Evolutionary conservation across 202 grass and related monocot genomes (phyloP), one percentile per base, ranked within the genome.

Genomic region (Cymbopogon flexuosus): DNA sequence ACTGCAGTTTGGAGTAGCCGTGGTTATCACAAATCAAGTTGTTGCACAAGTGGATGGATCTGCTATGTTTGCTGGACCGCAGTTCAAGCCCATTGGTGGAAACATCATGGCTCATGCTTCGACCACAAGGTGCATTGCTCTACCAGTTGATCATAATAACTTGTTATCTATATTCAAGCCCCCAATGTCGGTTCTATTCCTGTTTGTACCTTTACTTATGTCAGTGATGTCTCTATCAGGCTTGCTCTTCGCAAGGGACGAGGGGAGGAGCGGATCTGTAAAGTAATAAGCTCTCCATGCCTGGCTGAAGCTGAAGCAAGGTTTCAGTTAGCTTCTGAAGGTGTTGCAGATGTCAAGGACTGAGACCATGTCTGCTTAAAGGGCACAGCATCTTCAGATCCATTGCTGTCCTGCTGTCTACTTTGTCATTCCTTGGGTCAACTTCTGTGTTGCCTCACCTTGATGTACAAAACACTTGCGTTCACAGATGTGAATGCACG

Each of bases 61-160:
- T 65, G 95, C 95, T 16, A 84, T 98, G 68, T 98, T 98, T 87
- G 92, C 95, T 14, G 95, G 95, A 41, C 95, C 95, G 1, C 95
- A 93, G 75, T 79, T 91, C 47, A 98, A 98, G 58, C 95, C 95
- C 43, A 94, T 98, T 13, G 92, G 88, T 27, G 90, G 95, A 79
- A 98, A 98, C 69, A 98, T 98, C 68, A 98, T 94, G 92, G 95
- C 95, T 6, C 95, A 98, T 86, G 95, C 95, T 90, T 95, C 92
- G 31, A 86, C 85, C 47, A 91, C 89, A 71, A 87, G 88, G 88
- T 88, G 22, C 6, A 10, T 65, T 60, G 16, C 13, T 36, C 34
- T 5, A 9, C 30, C 18, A 31, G 6, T 0, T 21, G 18, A 82
- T 30, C 7, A 41, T 36, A 37, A 15, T 56, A 78, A 16, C 57